Percentiles rank a stretch among this genome's conserved stretches.
Evolutionary conservation across 2,329 filamentous ascomycete genomes (phyloP).

Genomic region (Exophiala calicioides): DNA sequence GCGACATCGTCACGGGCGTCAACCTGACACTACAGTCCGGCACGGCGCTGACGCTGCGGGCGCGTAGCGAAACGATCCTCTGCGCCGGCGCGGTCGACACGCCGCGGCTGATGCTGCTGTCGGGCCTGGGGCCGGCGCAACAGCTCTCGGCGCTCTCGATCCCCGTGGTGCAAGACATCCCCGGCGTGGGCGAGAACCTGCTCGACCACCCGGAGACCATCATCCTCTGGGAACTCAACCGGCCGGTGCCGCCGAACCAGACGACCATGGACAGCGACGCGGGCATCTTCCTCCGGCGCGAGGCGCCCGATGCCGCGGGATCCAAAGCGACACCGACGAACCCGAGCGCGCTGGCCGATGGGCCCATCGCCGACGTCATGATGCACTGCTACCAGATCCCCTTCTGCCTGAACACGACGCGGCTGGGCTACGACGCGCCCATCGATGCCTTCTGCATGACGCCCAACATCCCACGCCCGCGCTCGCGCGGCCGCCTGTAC

Average conservation of each 20-base stretch:
- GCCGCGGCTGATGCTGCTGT: slow-evolving; percentile 64
- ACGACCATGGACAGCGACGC: slow-evolving; percentile 91
- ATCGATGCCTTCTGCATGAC: slow-evolving; percentile 90
- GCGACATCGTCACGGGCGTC: slow-evolving; percentile 71
- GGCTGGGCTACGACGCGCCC: slow-evolving; percentile 71
- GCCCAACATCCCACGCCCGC: slow-evolving; percentile 82
- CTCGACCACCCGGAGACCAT: slow-evolving; percentile 67
- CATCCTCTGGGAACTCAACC: slow-evolving; percentile 77
- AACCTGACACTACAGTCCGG: slow-evolving; percentile 66
- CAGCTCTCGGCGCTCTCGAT: slow-evolving; percentile 56
- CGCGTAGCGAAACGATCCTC: slow-evolving; percentile 75
- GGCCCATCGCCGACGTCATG: slow-evolving; percentile 81
- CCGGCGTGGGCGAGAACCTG: slow-evolving; percentile 65
- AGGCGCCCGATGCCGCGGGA: slow-evolving; percentile 67
- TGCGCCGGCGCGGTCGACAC: slow-evolving; percentile 81
- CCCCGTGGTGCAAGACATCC: slow-evolving; percentile 60
- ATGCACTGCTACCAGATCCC: slow-evolving; percentile 98
- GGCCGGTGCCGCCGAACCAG: slow-evolving; percentile 73
- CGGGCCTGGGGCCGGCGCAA: slow-evolving; percentile 54
- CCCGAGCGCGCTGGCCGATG: slow-evolving; percentile 59
- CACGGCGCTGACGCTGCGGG: slow-evolving; percentile 55
- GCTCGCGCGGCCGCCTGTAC: slow-evolving; percentile 74
- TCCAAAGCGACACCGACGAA: slow-evolving; percentile 44
- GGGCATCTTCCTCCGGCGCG: slow-evolving; percentile 81
- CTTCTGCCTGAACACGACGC: slow-evolving; percentile 81